phyloP scores from a whole-genome alignment of 1,139 yeast genomes.

The Geotrichum fermentans region DNA sequence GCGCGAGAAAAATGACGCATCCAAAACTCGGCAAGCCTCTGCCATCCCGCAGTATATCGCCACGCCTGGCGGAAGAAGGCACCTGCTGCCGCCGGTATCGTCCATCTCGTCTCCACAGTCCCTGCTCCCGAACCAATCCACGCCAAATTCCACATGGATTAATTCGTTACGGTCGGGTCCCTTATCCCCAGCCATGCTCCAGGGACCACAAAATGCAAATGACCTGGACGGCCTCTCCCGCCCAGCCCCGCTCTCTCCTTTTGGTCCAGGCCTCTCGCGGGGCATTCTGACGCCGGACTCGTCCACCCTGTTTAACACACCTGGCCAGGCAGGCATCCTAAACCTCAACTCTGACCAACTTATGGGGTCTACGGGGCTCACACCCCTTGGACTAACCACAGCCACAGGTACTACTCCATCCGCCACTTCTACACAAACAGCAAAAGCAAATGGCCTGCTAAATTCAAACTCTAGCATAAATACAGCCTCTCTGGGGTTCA shows the following conservation, averaged over 20 bases:
- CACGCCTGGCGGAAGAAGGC: constrained; percentile 34
- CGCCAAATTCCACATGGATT: constrained; percentile 28
- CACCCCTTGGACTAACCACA: constrained; percentile 15
- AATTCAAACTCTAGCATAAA: neutral
- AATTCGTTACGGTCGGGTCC: constrained; percentile 33
- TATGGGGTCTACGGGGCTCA: constrained; percentile 16
- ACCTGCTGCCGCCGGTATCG: constrained; percentile 37
- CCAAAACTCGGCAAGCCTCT: neutral
- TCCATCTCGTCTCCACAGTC: constrained; percentile 37
- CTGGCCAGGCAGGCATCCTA: constrained; percentile 39
- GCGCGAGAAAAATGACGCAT: constrained; percentile 34
- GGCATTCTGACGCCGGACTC: constrained; percentile 29
- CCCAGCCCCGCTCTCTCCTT: constrained; percentile 35
- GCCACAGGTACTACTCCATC: constrained; percentile 5
- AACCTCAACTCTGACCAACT: constrained; percentile 28
- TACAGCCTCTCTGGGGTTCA: neutral
- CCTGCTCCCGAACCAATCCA: constrained; percentile 22
- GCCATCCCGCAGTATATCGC: constrained; percentile 21
- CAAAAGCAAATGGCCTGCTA: neutral
- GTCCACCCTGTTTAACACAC: constrained; percentile 38
- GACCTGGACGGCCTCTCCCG: constrained; percentile 14
- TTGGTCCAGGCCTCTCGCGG: constrained; percentile 8
- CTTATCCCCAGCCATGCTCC: constrained; percentile 36
- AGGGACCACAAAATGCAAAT: constrained; percentile 28
- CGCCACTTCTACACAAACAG: constrained; percentile 11